phyloP scores from a whole-genome alignment of 352 stramenopile species.

The Phytophthora podocarpi region DNA sequence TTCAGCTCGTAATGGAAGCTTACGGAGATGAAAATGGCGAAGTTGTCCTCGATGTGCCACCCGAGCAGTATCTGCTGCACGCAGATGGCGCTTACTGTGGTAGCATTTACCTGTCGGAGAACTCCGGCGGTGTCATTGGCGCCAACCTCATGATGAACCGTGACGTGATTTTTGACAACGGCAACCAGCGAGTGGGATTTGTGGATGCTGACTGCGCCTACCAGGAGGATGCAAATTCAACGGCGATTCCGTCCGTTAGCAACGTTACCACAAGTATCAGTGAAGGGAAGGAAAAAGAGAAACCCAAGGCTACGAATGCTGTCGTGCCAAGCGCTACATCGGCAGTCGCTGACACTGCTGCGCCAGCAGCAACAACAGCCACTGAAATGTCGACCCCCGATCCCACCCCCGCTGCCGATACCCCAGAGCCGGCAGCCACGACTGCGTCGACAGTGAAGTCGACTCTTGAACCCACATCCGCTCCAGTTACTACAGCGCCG shows the following conservation, averaged over 20 bases:
- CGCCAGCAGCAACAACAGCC: slow-evolving; percentile 6
- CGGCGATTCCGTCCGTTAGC: slow-evolving; percentile 3
- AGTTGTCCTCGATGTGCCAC: slow-evolving; percentile 63
- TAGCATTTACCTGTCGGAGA: slow-evolving; percentile 71
- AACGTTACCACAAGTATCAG: slow-evolving; percentile 12
- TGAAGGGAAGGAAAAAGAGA: slow-evolving; percentile 13
- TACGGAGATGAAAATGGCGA: slow-evolving; percentile 61
- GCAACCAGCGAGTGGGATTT: slow-evolving; percentile 79
- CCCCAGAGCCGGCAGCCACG: slow-evolving; percentile 4
- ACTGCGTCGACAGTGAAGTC: slow-evolving; percentile 12
- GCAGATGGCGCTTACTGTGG: slow-evolving; percentile 62
- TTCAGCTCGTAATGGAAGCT: slow-evolving; percentile 75
- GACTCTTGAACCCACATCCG: slow-evolving; percentile 1
- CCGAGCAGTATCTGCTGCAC: slow-evolving; percentile 65
- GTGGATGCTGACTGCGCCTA: slow-evolving; percentile 68
- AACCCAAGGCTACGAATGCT: slow-evolving; percentile 6
- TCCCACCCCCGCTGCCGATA: neutral
- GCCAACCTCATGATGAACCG: slow-evolving; percentile 85
- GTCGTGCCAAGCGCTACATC: slow-evolving; percentile 13
- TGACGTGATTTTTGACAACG: slow-evolving; percentile 83
- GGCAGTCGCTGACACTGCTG: slow-evolving; percentile 1
- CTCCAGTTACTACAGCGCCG: slow-evolving; percentile 3
- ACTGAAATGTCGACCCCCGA: slow-evolving; percentile 3
- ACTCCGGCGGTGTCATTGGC: slow-evolving; percentile 77
- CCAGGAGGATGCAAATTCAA: slow-evolving; percentile 15